Base-by-base conservation (phyloP, 2,329 filamentous ascomycete species). In the Chaetomium sp. region DNA sequence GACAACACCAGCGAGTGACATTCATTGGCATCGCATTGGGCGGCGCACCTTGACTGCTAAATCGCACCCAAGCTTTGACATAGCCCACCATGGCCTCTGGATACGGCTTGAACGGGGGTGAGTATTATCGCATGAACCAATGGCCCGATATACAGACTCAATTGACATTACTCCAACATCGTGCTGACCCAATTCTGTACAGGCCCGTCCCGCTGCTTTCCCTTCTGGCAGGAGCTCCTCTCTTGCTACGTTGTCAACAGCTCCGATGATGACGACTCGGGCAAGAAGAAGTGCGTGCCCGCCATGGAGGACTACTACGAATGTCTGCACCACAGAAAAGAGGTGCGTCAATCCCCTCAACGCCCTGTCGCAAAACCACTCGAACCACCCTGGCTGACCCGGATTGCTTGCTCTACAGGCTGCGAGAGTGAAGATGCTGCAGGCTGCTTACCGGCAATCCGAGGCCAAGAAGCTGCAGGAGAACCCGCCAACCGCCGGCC, bases 161-260 rank as follows among this genome's bases (percentile, higher is more conserved):
- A 62, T 31, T 23, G n/a, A 31, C 57, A 49, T 49, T 27, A 12
- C 29, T 9, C 10, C 19, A 13, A n/a, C 35, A 35, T 47, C 19
- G 29, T 23, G 57, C 47, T 57, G 57, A 63, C 49, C 66, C 60
- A 53, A 35, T 57, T 54, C 66, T 57, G 51, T 25, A 5, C 72
- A 88, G 85, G 85, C 74, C 83, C 85, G 68, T 82, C 82, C 72
- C 91, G 94, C 79, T 99, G 95, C 88, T 98, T 97, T 83, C 92
- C 93, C 76, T 99, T 97, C 87, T 99, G 95, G 95, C 95, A 99
- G 82, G 95, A 99, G 81, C 88, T 98, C 70, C 90, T 99, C 77
- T 93, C 93, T 74, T 99, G 95, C 87, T 99, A 99, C 79, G 93
- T 97, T 67, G 89, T 97, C 76, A 98, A 98, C 82, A 92, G 92